A percentile compares a stretch with the other conserved stretches of the same genome.
These are phyloP conservation scores for Ganoderma boninense DNA, from an alignment of 1,284 basidiomycete species.

Conservation along the genomic window DNA sequence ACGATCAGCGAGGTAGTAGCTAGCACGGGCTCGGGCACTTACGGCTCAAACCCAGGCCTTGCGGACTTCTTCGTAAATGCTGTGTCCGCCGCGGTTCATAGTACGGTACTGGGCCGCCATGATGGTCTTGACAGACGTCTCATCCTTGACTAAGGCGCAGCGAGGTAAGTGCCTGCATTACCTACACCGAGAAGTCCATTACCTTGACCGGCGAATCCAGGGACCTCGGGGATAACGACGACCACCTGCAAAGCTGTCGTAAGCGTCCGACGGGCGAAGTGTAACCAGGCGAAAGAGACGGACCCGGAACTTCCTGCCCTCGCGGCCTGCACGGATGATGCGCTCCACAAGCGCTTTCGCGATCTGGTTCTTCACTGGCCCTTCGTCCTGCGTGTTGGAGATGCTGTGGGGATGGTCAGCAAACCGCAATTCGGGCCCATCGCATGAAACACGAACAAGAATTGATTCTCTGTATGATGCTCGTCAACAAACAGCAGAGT, in stretches of 20 bases:
- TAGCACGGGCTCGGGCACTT: slow-evolving; percentile 39
- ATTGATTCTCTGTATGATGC: slow-evolving; percentile 81
- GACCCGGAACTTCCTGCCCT: slow-evolving; percentile 81
- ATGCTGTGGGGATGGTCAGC: slow-evolving; percentile 59
- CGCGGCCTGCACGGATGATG: slow-evolving; percentile 79
- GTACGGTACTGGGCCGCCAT: slow-evolving; percentile 86
- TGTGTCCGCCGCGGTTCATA: slow-evolving; percentile 87
- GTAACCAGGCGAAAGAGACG: not conserved
- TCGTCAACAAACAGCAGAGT: not conserved
- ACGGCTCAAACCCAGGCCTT: slow-evolving; percentile 87
- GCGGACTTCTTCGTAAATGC: slow-evolving; percentile 86
- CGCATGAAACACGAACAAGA: slow-evolving; percentile 73
- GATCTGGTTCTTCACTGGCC: slow-evolving; percentile 83
- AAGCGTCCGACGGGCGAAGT: not conserved
- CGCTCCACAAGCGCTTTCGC: slow-evolving; percentile 85
- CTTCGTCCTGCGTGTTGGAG: slow-evolving; percentile 71
- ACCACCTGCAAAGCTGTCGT: slow-evolving; percentile 48
- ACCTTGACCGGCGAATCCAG: slow-evolving; percentile 76
- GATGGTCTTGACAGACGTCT: slow-evolving; percentile 79
- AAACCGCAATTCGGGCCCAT: not conserved
- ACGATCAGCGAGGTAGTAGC: not conserved
- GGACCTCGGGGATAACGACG: slow-evolving; percentile 84
- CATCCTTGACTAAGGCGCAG: slow-evolving; percentile 67
- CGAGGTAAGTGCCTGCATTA: too few species aligned
- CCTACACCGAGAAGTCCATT: not conserved